Conservation (phyloP, 1,284 basidiomycete species). For the Cutaneotrichosporon cutaneum region DNA sequence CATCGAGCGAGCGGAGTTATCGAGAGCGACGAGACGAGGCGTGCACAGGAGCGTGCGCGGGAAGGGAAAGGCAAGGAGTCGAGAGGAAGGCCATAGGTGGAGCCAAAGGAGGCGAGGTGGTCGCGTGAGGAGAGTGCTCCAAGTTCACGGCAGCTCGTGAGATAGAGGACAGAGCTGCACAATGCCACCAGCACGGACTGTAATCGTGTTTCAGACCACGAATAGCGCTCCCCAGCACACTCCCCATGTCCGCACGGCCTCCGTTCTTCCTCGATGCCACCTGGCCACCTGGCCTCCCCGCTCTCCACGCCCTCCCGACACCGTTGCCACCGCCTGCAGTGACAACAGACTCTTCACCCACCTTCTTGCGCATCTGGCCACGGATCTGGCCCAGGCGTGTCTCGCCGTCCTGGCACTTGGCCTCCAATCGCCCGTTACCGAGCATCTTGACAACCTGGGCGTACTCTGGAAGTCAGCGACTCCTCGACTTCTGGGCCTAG, state of each 20-base stretch:
- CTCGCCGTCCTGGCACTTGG: constrained; percentile 97
- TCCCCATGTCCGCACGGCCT: not conserved
- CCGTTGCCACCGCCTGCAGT: not conserved
- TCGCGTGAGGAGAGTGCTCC: not conserved
- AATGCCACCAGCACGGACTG: not conserved
- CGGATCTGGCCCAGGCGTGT: constrained; percentile 97
- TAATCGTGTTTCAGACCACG: not conserved
- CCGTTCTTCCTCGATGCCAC: not conserved
- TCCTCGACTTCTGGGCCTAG: not conserved
- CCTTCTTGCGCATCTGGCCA: constrained; percentile 99
- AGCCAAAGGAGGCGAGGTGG: not conserved
- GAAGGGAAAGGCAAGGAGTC: not conserved
- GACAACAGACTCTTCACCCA: constrained; percentile 47
- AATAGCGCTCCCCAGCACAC: not conserved
- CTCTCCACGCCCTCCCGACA: not conserved
- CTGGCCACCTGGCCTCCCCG: too few species aligned
- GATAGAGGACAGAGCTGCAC: not conserved
- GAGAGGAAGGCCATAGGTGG: not conserved
- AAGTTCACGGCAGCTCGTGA: not conserved
- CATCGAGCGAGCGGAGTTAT: not conserved
- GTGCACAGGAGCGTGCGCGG: too few species aligned
- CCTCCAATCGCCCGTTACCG: constrained; percentile 95
- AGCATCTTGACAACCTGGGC: constrained; percentile 99
- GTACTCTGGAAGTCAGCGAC: constrained; percentile 65
- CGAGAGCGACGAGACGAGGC: too few species aligned